Evolutionary conservation across 495 filamentous ascomycete species (phyloP).

Genomic region (Sabuloglossum arenarium): DNA sequence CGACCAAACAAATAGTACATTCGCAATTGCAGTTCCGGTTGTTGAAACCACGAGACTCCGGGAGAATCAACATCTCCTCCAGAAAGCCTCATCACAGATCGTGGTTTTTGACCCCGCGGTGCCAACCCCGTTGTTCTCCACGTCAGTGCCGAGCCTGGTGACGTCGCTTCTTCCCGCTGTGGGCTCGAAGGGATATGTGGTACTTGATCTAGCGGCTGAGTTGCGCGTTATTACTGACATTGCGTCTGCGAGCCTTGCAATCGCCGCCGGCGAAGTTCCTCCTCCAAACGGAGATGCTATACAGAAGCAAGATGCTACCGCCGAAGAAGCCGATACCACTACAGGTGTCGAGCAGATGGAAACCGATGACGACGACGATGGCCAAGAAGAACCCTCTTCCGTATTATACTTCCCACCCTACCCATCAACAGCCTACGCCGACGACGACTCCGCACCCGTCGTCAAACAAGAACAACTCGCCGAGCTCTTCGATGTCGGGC

Average conservation of each 20-base stretch:
- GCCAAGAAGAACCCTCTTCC: neutral
- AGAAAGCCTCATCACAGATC: slow-evolving; percentile 19
- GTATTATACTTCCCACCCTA: neutral
- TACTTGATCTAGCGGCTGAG: slow-evolving; percentile 3
- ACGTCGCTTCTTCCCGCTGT: slow-evolving; percentile 30
- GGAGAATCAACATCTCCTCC: slow-evolving; percentile 9
- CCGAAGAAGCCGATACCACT: no score
- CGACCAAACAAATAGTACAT: slow-evolving; percentile 30
- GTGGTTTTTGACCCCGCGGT: slow-evolving; percentile 31
- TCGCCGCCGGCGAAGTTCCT: no score
- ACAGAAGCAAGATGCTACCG: neutral
- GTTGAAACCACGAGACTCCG: slow-evolving; percentile 9
- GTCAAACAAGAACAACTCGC: slow-evolving; percentile 45
- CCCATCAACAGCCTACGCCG: slow-evolving; percentile 9
- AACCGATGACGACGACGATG: slow-evolving; percentile 13
- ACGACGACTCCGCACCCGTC: slow-evolving; percentile 22
- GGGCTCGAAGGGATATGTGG: slow-evolving; percentile 3
- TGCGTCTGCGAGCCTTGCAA: neutral
- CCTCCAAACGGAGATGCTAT: no score
- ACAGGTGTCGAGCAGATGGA: no score
- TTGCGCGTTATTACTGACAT: neutral
- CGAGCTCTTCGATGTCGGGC: slow-evolving; percentile 50
- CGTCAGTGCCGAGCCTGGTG: slow-evolving; percentile 25
- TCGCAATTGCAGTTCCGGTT: slow-evolving; percentile 32
- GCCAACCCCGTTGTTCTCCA: slow-evolving; percentile 25